A percentile compares a stretch with the other conserved stretches of the same genome.
Evolutionary conservation across 2,329 filamentous ascomycete genomes (phyloP).

Genomic region (Penicillium sp.): DNA sequence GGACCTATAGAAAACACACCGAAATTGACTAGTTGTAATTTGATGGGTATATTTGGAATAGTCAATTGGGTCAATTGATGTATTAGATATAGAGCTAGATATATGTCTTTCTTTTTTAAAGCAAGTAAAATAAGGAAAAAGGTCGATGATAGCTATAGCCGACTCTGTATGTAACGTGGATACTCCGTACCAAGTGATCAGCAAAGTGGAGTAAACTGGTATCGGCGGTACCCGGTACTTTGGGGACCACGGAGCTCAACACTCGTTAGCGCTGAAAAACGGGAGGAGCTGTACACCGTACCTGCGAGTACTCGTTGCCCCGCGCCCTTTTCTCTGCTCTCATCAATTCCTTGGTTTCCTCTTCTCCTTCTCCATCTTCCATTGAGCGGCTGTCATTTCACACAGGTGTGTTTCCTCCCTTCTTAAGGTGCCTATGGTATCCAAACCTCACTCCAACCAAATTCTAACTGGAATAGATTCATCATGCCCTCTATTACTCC

Average conservation of each 20-base stretch:
- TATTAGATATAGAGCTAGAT: not conserved
- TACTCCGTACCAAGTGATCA: too few relatives aligned
- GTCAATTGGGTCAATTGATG: not conserved
- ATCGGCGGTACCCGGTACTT: constrained; percentile 23
- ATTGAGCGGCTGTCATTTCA: constrained; percentile 6
- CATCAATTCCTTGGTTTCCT: constrained; percentile 5
- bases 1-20: not conserved
- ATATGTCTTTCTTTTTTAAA: too few relatives aligned
- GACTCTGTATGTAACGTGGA: too few relatives aligned
- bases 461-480: constrained; percentile 20
- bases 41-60: too few relatives aligned
- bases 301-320: constrained; percentile 24
- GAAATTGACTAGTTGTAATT: not conserved
- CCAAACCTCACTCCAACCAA: not conserved
- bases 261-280: constrained; percentile 3
- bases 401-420: not conserved
- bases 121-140: too few relatives aligned
- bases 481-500: constrained; percentile 54
- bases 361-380: constrained; percentile 22
- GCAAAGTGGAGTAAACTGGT: constrained; percentile 5
- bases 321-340: constrained; percentile 24
- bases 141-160: too few relatives aligned
- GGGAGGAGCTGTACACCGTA: constrained; percentile 28
- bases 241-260: constrained; percentile 13
- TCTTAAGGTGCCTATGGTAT: not conserved